A percentile compares a stretch with the other conserved stretches of the same genome.
phyloP scores from a whole-genome alignment of 139 green algal genomes.

The Chlorella ohadii region DNA sequence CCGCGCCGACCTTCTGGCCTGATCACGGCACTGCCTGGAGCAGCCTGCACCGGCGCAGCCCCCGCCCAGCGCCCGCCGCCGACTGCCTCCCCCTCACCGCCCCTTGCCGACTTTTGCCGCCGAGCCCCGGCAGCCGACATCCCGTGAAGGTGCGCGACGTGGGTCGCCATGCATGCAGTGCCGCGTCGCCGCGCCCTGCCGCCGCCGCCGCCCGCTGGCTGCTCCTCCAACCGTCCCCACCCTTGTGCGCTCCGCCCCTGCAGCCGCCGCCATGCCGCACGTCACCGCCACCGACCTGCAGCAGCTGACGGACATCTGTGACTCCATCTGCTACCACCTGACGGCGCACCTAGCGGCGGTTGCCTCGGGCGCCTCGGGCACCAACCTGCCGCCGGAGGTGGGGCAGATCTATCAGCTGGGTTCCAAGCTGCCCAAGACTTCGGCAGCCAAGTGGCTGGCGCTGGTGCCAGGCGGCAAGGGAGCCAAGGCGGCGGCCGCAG shows the following conservation, averaged over 20 bases:
- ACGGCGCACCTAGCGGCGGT: neutral
- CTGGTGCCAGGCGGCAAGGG: neutral
- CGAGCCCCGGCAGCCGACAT: too few species aligned
- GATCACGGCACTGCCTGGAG: too few species aligned
- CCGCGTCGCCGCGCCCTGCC: too few species aligned
- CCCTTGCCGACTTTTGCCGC: too few species aligned
- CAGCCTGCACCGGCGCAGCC: too few species aligned
- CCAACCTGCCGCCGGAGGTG: neutral
- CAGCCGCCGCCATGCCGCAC: neutral
- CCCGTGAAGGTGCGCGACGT: too few species aligned
- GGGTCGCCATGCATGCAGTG: too few species aligned
- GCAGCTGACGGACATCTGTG: slow-evolving; percentile 20
- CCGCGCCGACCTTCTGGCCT: too few species aligned
- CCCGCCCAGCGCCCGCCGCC: too few species aligned
- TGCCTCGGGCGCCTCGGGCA: neutral
- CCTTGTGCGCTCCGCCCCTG: neutral
- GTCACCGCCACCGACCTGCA: neutral
- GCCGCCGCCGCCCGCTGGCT: too few species aligned
- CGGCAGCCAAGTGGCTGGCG: neutral
- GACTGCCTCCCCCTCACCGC: too few species aligned
- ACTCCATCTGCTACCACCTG: slow-evolving; percentile 23
- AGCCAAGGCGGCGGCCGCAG: neutral
- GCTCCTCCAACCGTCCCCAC: too few species aligned
- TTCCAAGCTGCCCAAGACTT: neutral
- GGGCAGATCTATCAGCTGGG: slow-evolving; percentile 13